Base-by-base conservation (phyloP, 208 protist genomes). In the Novymonas esmeraldas region DNA sequence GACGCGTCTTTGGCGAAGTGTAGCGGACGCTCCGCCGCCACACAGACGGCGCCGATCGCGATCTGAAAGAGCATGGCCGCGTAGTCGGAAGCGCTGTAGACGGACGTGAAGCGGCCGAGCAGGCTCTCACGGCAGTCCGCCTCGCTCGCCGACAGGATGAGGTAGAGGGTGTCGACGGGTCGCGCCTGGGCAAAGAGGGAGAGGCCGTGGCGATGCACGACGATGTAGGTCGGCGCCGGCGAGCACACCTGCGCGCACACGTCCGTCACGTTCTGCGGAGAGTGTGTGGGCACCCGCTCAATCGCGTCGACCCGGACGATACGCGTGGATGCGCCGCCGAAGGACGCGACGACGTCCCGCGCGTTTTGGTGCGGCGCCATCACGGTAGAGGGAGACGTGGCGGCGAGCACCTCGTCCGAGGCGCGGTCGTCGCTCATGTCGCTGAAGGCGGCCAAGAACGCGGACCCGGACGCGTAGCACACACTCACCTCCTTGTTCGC, bases 61-160 rank as follows among this genome's bases (percentile, higher is more conserved):
- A 97, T 80, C 64, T 97, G 92, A n/a, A 97, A 64, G 50, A 97
- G 87, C 92, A 97, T 97, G 20, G 84, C 79, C 28, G 76, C 84
- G 63, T 95, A 94, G 69, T 97, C 92, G 7, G 82, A 61, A 1
- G 77, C 61, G 45, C 68, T 87, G 74, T 88, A 89, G 44, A 82
- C 67, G 26, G 78, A 73, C n/a, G 83, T 73, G 79, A 96, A 95
- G 29, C 87, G 81, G 39, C 84, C 64, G 31, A 95, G 85, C 16
- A 97, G 74, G 39, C 60, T 50, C 9, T 91, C 88, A 20, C 86
- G 80, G 56, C 64, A 78, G 16, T 85, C 73, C 3, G 64, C 55
- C 28, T 72, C 72, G n/a, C 80, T 64, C 39, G 58, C 76, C 44
- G 64, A 70, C 33, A 97, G 60, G 55, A 97, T 94, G 52, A 84